Base-by-base conservation (phyloP, 805 yeast genomes). In the Metschnikowia drakensbergensis region DNA sequence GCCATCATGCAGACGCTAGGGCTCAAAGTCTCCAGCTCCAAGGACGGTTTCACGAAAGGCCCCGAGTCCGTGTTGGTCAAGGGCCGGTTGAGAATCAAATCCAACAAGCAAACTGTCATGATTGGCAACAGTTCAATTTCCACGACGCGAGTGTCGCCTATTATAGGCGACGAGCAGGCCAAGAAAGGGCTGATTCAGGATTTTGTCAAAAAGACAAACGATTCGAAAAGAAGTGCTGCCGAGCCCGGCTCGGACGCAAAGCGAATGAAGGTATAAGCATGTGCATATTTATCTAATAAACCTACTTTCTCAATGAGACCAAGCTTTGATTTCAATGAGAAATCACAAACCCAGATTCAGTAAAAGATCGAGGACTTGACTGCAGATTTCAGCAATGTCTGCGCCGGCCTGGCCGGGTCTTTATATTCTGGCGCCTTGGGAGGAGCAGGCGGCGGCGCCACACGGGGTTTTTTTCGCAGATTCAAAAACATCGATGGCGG, bases 101-200 rank as follows among this genome's bases (percentile, higher is more conserved):
- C 91, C 51, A 84, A 85, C 60, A 91, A 90, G 60, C 97, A 91
- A 63, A 83, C 87, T 0, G 69, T 86, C 3, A 73, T 69, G 45
- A 63, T 80, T 2, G 90, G 84, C 8, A 78, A 76, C 47, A 58
- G 51, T 25, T 27, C 17, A 31, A 63, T 57, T 13, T 42, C 48
- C 10, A 47, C 37, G 8, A 11, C 54, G 8, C 23, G 53, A 7
- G 50, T 51, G 4, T 37, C 42, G 6, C 43, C 51, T 6, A 11
- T 52, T 17, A 37, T 51, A 13, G 50, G 50, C 6, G 37, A 31
- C 13, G 56, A 50, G 42, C 39, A 30, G 8, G 33, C 50, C 50
- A 31, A 58, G 48, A 44, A 75, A 69, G 48, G 68, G 57, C 11
- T 64, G 33, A 39, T 58, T 27, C 47, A 46, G 11, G 58, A 48